Evolutionary conservation across 73 alveolate species (phyloP), one percentile per base, ranked within the genome.

Genomic region (Paramecium sonneborni): DNA sequence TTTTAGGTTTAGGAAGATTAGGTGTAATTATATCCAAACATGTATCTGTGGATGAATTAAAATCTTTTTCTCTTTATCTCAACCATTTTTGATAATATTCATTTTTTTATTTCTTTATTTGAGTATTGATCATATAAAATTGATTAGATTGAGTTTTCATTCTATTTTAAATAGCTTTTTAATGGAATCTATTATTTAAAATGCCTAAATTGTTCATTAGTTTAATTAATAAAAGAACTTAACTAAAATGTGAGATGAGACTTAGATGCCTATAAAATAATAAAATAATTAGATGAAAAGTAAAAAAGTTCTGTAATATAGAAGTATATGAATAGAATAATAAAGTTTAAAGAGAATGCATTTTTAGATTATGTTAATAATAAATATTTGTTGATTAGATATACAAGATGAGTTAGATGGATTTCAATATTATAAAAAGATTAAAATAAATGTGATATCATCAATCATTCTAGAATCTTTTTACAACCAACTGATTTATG

Each of bases 401-500:
- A n/a, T n/a, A n/a, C 34, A 52, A 52, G 30, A 52, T 52, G 15
- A 15, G 11, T 48, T 48, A 48, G 6, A 35, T 35, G 43, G 6
- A 35, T 35, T 35, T 70, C 86, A 72, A 72, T 79, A 44, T 24
- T 21, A 30, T 14, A 79, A 43, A 44, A 79, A 79, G 15, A 79
- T 79, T 34, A 79, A 24, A 26, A 79, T 79, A 46, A 79, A 79
- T 6, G 90, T 79, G 9, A 79, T 79, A 44, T 79, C 90, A 79
- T 79, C 90, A n/a, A 44, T 44, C 46, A 79, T 41, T 62, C 6
- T 62, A 21, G 34, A 37, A 1, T 28, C 30, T 43, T 37, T 79
- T 10, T 38, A 23, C 9, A 79, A 37, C 90, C 90, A 79, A 79
- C 76, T 43, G 5, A 37, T 4, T 7, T 41, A 46, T 23, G 90